Evolutionary conservation across 352 stramenopile species (phyloP).

Genomic region (Phytophthora aleatoria): DNA sequence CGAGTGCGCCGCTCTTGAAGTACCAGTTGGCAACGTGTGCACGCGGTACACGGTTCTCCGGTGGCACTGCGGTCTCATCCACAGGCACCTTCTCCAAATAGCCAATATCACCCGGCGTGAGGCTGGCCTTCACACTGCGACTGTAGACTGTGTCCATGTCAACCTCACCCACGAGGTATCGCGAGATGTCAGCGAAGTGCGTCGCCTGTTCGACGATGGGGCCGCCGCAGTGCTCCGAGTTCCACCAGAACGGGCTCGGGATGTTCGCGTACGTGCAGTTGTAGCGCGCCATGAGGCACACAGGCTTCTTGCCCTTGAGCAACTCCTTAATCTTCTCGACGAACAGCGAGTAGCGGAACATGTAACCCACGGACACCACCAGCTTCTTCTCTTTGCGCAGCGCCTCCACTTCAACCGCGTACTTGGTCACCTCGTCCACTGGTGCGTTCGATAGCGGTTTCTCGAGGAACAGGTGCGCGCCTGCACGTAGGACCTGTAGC

Average conservation of each 20-base stretch:
- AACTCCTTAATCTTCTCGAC: neutral
- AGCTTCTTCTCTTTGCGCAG: neutral
- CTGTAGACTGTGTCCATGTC: conserved; percentile 43
- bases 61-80: conserved; percentile 28
- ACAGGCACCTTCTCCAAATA: conserved; percentile 43
- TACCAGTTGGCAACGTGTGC: conserved; percentile 43
- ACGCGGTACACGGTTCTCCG: conserved; percentile 39
- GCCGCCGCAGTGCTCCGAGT: conserved; percentile 41
- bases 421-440: neutral
- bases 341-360: conserved; percentile 1
- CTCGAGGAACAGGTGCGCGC: conserved; percentile 42
- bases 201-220: conserved; percentile 50
- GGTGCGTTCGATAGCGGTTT: conserved; percentile 41
- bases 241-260: conserved; percentile 48
- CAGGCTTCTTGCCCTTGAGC: conserved; percentile 34
- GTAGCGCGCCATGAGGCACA: conserved; percentile 44
- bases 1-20: conserved; percentile 41
- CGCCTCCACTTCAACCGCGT: neutral
- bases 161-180: conserved; percentile 42
- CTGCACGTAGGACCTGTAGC: conserved; percentile 34
- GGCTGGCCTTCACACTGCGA: conserved; percentile 47
- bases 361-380: neutral
- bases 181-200: conserved; percentile 44
- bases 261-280: conserved; percentile 44
- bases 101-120: conserved; percentile 35